phyloP scores from a whole-genome alignment of 75 land plant genomes.

The Picea glauca region DNA sequence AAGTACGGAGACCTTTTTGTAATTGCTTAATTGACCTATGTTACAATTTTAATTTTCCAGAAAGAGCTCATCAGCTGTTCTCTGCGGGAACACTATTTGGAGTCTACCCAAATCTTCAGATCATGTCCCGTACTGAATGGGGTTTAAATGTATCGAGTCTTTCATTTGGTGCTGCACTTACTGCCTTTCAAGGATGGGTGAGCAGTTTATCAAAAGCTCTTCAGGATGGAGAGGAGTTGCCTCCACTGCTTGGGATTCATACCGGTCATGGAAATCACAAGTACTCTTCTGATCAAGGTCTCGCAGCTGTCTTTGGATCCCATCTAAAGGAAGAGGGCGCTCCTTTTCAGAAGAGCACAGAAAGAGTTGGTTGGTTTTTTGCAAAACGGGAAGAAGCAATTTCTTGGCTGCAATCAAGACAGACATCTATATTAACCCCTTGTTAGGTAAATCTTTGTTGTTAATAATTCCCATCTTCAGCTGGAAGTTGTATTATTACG shows the following conservation, averaged over 20 bases:
- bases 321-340: conserved; percentile 51
- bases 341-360: conserved; percentile 63
- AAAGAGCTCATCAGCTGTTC: conserved; percentile 54
- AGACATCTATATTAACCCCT: conserved; percentile 1
- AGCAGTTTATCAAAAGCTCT: conserved; percentile 35
- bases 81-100: conserved; percentile 50
- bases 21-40: conserved; percentile 86
- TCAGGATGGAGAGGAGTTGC: conserved; percentile 44
- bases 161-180: conserved; percentile 77
- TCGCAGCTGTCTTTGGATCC: conserved; percentile 46
- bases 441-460: no score
- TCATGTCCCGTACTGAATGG: conserved; percentile 56
- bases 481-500: no score
- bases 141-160: conserved; percentile 64
- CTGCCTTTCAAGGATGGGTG: conserved; percentile 91
- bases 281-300: conserved; percentile 33
- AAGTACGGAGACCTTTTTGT: conserved; percentile 70
- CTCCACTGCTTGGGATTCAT: conserved; percentile 49
- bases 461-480: no score
- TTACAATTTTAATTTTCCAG: conserved; percentile 38
- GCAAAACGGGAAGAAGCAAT: conserved; percentile 50
- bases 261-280: conserved; percentile 71
- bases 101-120: conserved; percentile 67
- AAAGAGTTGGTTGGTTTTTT: conserved; percentile 61
- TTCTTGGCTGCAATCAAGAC: conserved; percentile 41